Evolutionary conservation across 164 flowering plant species (phyloP).

Genomic region (Tinospora cordifolia): DNA sequence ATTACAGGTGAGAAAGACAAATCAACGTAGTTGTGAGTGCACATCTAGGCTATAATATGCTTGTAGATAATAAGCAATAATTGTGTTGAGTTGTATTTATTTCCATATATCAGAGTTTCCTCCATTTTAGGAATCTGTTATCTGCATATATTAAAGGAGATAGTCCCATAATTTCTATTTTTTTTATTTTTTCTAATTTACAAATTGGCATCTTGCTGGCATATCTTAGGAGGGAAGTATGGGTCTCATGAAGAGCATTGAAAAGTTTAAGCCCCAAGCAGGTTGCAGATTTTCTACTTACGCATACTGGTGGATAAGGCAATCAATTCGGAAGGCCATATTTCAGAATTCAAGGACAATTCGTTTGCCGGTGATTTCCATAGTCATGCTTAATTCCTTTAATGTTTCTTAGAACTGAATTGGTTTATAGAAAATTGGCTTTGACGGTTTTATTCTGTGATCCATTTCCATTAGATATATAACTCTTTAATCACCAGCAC

Average conservation of each 20-base stretch:
- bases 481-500: background rate
- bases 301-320: conserved; percentile 97
- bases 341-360: conserved; percentile 68
- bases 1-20: conserved; percentile 52
- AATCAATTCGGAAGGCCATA: conserved; percentile 58
- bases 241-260: conserved; percentile 87
- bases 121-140: no score
- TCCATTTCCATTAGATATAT: conserved; percentile 3
- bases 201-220: background rate
- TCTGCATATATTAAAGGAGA: no score
- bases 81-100: background rate
- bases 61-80: background rate
- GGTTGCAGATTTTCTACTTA: conserved; percentile 84
- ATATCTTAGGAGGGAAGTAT: conserved; percentile 70
- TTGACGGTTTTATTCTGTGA: background rate
- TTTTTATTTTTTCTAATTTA: background rate
- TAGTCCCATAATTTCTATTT: no score
- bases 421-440: background rate
- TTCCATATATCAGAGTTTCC: no score
- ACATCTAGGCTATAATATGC: background rate
- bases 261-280: conserved; percentile 76
- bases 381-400: conserved; percentile 1
- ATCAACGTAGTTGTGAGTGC: background rate
- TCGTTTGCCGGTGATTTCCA: conserved; percentile 68
- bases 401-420: background rate